Conservation (phyloP, 257 asterid genomes). For the Capsicum pubescens region DNA sequence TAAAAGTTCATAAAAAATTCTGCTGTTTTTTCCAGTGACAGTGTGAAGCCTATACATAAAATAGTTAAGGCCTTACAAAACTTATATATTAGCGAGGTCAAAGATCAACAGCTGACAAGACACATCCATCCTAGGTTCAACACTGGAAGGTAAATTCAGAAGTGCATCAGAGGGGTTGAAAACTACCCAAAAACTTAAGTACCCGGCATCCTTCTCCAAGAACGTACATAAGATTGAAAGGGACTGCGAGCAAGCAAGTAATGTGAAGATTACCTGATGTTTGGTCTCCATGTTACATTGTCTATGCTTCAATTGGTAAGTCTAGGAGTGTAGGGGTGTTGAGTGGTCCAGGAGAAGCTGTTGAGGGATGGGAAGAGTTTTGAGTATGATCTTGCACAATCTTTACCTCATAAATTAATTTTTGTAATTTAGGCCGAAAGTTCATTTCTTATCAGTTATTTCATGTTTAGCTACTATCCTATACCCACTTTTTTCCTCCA, state of each 20-base stretch:
- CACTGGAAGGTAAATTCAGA: background rate
- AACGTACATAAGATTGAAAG: background rate
- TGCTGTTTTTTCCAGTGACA: background rate
- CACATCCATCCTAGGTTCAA: conserved; percentile 9
- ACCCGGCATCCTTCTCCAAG: background rate
- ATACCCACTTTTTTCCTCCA: no score
- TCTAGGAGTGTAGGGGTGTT: no score
- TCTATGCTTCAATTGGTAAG: no score
- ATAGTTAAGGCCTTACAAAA: background rate
- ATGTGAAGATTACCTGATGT: no score
- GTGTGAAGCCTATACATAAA: background rate
- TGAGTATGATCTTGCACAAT: no score
- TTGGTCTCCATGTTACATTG: no score
- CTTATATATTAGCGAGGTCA: background rate
- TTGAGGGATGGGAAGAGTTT: no score
- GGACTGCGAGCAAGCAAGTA: background rate
- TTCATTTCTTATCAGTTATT: no score
- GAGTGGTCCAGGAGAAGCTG: no score
- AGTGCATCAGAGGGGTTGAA: conserved; percentile 3
- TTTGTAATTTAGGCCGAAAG: no score
- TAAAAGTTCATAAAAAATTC: background rate
- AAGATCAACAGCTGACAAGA: conserved; percentile 8
- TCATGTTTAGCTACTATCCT: no score
- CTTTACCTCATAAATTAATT: no score
- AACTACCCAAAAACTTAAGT: background rate